phyloP scores from a whole-genome alignment of 2,329 filamentous ascomycete genomes.

The Trichophyton simii region DNA sequence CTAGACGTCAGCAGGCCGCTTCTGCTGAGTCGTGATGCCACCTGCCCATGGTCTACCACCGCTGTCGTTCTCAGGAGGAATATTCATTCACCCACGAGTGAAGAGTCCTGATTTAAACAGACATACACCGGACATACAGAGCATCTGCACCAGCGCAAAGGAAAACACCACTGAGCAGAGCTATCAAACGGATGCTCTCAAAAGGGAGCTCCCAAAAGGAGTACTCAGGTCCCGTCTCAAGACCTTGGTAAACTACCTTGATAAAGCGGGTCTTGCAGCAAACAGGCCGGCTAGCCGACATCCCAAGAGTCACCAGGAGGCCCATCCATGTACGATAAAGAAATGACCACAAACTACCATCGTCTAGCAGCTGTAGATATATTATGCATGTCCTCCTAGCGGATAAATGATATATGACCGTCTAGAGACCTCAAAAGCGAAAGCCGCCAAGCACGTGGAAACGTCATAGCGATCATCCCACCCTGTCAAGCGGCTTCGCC shows the following conservation, averaged over 20 bases:
- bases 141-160: neutral
- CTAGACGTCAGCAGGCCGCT: constrained; percentile 23
- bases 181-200: neutral
- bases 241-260: neutral
- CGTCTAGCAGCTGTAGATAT: too few species aligned
- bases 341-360: neutral
- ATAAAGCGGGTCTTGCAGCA: neutral
- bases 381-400: too few species aligned
- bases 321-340: neutral
- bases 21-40: neutral
- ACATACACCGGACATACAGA: neutral
- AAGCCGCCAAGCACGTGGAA: neutral
- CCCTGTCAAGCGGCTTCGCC: neutral
- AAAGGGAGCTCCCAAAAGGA: neutral
- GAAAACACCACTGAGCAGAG: too few species aligned
- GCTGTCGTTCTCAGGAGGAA: neutral
- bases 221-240: neutral
- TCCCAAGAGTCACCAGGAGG: neutral
- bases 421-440: neutral
- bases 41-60: neutral
- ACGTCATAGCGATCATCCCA: constrained; percentile 3
- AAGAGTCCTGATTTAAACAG: neutral
- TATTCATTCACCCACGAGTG: neutral
- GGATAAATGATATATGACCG: neutral
- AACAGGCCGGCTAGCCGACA: neutral